These are phyloP conservation scores for Kokia cookei DNA, from an alignment of 441 rosid genomes.

Conservation along the genomic window DNA sequence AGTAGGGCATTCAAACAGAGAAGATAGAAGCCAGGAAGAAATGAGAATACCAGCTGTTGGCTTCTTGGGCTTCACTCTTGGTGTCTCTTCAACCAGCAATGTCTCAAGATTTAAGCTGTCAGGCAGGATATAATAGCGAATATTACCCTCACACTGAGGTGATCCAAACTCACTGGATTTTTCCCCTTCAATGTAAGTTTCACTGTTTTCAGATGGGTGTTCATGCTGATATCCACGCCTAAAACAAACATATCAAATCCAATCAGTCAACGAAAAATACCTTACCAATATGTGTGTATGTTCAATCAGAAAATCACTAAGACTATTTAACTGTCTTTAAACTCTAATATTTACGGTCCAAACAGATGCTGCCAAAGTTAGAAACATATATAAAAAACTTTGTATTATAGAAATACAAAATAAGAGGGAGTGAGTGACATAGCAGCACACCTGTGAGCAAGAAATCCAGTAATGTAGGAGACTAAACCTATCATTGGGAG, in stretches of 20 bases:
- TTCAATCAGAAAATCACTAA: background rate
- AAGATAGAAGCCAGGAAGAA: background rate
- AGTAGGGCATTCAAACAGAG: background rate
- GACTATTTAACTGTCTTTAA: background rate
- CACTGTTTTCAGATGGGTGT: slow-evolving; percentile 89
- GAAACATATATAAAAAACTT: background rate
- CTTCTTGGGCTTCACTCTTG: slow-evolving; percentile 90
- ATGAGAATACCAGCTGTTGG: slow-evolving; percentile 72
- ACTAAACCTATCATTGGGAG: background rate
- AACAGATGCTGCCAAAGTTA: background rate
- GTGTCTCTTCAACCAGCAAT: slow-evolving; percentile 86
- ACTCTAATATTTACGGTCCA: background rate
- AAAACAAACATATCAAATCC: slow-evolving; percentile 12
- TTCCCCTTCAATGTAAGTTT: slow-evolving; percentile 89
- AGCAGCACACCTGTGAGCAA: background rate
- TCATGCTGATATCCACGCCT: slow-evolving; percentile 98
- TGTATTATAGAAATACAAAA: background rate
- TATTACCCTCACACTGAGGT: slow-evolving; percentile 93
- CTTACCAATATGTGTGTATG: background rate
- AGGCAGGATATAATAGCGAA: slow-evolving; percentile 92
- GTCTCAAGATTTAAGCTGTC: slow-evolving; percentile 98
- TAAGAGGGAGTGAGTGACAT: background rate
- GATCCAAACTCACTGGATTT: slow-evolving; percentile 86
- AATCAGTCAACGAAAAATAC: background rate
- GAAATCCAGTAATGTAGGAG: background rate